Base-by-base conservation (phyloP, 2,329 filamentous ascomycete species). In the Lachnellula willkommii region DNA sequence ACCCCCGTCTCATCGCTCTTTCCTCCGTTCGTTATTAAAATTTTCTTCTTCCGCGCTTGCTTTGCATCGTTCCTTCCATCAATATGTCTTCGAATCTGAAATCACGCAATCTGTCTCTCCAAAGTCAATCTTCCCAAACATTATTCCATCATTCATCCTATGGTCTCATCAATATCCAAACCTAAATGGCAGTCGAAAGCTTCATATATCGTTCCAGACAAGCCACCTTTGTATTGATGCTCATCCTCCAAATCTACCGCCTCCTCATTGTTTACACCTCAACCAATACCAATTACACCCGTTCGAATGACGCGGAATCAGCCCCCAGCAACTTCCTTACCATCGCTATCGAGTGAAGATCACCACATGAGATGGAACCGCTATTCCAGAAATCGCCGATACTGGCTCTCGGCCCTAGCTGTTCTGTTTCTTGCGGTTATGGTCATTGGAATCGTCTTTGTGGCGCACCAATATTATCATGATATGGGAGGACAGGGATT, bases 401-500 rank as follows among this genome's bases (percentile, higher is more conserved):
- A 14, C 5, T 47, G 22, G 45, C 45, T 47, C 26, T 12, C 24
- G 22, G 45, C 45, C 24, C 22, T 47, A 15, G 45, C 45, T 22
- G n/a, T 47, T 3, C 9, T 47, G 22, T 26, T 26, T 24, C 6
- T 22, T 47, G 12, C 15, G 14, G 24, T 17, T 32, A 47, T 47
- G 24, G 47, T 62, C 22, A 40, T 64, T 32, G 63, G 66, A 8
- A 56, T 69, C 12, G 6, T 66, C 14, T 64, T 63, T 52, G 58
- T 51, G 35, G 54, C 60, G 17, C 66, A 68, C 46, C 45, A 60
- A 26, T 64, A 66, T 42, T 68, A 64, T 48, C 53, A 60, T 24
- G 50, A 61, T 22, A 58, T 64, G 32, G 63, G 64, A 43, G 65
- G 64, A 2, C 63, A 65, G 45, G 65, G 65, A 2, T 68, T 56